Evolutionary conservation across 495 filamentous ascomycete genomes (phyloP).

Genomic region (Aspergillus haitiensis): DNA sequence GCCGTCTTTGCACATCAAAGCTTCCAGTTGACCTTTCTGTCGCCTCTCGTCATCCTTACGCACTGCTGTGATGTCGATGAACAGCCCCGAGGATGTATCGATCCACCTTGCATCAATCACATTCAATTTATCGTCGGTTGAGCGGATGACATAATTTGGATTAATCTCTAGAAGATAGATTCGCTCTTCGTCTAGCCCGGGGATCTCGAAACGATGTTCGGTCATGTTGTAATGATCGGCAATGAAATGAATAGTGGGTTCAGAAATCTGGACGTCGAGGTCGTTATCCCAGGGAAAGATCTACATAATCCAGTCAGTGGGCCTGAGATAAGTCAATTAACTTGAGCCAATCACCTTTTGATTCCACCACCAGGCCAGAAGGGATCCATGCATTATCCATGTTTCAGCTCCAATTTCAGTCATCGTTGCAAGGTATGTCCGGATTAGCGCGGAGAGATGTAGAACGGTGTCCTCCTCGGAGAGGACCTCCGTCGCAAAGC

Average conservation of each 20-base stretch:
- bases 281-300: slow-evolving; percentile 67
- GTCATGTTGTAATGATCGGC: slow-evolving; percentile 65
- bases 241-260: slow-evolving; percentile 56
- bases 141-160: slow-evolving; percentile 54
- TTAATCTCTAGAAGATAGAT: slow-evolving; percentile 62
- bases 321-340: slow-evolving; percentile 1
- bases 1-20: slow-evolving; percentile 58
- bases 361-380: slow-evolving; percentile 67
- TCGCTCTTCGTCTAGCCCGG: slow-evolving; percentile 41
- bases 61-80: slow-evolving; percentile 63
- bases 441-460: slow-evolving; percentile 52
- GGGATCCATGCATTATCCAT: slow-evolving; percentile 64
- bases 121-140: slow-evolving; percentile 49
- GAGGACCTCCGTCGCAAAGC: slow-evolving; percentile 51
- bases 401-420: slow-evolving; percentile 56
- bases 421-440: slow-evolving; percentile 58
- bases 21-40: slow-evolving; percentile 34
- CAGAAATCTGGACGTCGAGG: slow-evolving; percentile 59
- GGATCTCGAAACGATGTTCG: slow-evolving; percentile 53
- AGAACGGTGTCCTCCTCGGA: slow-evolving; percentile 47
- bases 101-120: slow-evolving; percentile 65
- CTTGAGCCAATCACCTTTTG: slow-evolving; percentile 38
- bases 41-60: slow-evolving; percentile 44
- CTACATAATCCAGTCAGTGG: slow-evolving; percentile 21
- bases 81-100: slow-evolving; percentile 59